Conservation (phyloP, 768 basidiomycete species). For the Scleroderma bovista region DNA sequence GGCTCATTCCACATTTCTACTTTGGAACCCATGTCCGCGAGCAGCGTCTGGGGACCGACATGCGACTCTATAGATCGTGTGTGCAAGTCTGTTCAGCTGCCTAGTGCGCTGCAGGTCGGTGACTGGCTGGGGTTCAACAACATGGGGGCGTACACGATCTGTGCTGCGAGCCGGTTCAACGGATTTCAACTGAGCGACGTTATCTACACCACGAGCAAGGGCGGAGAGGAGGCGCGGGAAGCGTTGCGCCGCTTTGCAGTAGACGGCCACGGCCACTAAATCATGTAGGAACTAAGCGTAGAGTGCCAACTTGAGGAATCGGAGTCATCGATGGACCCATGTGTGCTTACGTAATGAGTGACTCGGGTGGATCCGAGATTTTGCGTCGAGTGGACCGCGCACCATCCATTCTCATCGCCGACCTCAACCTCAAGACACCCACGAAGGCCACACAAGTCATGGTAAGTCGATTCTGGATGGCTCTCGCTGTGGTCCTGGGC, state of each 20-base stretch:
- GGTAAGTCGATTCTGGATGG: no score
- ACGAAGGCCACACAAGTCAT: no score
- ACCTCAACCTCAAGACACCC: no score
- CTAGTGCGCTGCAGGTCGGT: conserved; percentile 72
- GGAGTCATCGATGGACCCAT: not conserved
- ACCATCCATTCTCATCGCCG: no score
- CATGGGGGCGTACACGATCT: conserved; percentile 99
- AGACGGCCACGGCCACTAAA: conserved; percentile 32
- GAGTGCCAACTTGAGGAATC: not conserved
- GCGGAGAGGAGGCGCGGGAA: conserved; percentile 46
- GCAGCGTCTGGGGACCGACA: conserved; percentile 96
- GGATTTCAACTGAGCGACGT: conserved; percentile 81
- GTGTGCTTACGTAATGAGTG: no score
- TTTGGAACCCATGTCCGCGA: conserved; percentile 39
- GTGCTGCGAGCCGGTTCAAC: conserved; percentile 95
- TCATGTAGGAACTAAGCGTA: no score
- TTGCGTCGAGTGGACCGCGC: no score
- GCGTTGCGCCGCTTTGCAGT: conserved; percentile 46
- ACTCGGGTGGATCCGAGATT: no score
- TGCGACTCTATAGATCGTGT: conserved; percentile 98
- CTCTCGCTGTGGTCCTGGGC: no score
- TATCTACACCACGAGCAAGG: conserved; percentile 67
- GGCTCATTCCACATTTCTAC: conserved; percentile 47
- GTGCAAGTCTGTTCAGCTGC: conserved; percentile 55
- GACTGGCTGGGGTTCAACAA: conserved; percentile 98